phyloP scores from a whole-genome alignment of 345 rosid genomes.

The Gossypium bickii region DNA sequence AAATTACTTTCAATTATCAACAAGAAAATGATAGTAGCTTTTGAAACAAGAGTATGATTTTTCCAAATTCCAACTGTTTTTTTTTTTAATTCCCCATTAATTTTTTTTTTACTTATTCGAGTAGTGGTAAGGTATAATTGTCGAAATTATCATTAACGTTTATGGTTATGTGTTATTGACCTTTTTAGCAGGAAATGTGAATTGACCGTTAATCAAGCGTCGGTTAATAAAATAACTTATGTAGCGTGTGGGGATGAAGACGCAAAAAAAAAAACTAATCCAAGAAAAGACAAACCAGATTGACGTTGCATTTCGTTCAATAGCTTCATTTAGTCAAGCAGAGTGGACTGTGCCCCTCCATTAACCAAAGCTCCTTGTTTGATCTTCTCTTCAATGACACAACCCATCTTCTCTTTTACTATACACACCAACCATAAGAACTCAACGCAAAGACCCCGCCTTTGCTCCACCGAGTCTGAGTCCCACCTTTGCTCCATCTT shows the following conservation, averaged over 20 bases:
- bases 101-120: no score
- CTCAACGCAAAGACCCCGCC: slow-evolving; percentile 12
- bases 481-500: not conserved
- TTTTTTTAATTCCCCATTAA: no score
- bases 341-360: slow-evolving; percentile 38
- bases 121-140: no score
- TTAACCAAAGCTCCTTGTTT: slow-evolving; percentile 39
- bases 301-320: slow-evolving; percentile 81
- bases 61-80: no score
- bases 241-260: fast-evolving
- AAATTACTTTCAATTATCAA: no score
- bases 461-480: slow-evolving; percentile 1
- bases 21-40: no score
- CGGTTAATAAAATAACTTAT: no score
- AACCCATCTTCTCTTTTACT: slow-evolving; percentile 27
- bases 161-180: no score
- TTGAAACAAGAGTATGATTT: no score
- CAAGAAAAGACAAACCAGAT: slow-evolving; percentile 52
- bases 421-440: slow-evolving; percentile 18
- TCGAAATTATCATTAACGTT: no score
- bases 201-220: fast-evolving
- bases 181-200: no score
- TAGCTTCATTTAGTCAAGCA: slow-evolving; percentile 90
- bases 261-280: not conserved
- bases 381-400: slow-evolving; percentile 62